These are phyloP conservation scores for Rhynchosporium secalis DNA, from an alignment of 2,329 filamentous ascomycete genomes.

Conservation along the genomic window DNA sequence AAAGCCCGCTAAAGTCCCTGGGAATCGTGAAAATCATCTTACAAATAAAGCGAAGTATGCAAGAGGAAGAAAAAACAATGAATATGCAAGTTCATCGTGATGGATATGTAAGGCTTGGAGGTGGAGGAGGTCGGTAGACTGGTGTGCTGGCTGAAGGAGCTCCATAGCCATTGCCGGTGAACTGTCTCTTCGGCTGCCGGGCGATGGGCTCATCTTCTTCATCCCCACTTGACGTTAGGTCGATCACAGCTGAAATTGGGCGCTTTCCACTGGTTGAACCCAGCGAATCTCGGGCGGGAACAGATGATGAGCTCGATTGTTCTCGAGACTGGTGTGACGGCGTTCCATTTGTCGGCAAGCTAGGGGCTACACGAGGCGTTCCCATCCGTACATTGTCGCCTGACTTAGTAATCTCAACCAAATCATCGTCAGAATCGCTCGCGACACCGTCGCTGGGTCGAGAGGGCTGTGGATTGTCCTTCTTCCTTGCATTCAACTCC, in stretches of 20 bases:
- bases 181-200: constrained; percentile 39
- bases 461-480: constrained; percentile 23
- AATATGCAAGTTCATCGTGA: background rate
- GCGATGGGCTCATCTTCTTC: constrained; percentile 48
- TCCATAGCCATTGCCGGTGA: constrained; percentile 24
- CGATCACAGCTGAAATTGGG: constrained; percentile 50
- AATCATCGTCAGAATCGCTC: constrained; percentile 48
- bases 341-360: constrained; percentile 30
- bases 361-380: constrained; percentile 23
- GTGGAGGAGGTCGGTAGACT: constrained; percentile 22
- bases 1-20: constrained; percentile 2
- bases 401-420: constrained; percentile 49
- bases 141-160: constrained; percentile 15
- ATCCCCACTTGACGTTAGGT: constrained; percentile 54
- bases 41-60: constrained; percentile 13
- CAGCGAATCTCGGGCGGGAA: constrained; percentile 18
- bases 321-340: constrained; percentile 32
- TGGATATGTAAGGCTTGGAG: constrained; percentile 5
- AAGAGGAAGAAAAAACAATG: background rate
- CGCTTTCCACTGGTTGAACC: constrained; percentile 43
- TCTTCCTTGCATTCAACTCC: constrained; percentile 45
- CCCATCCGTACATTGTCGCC: constrained; percentile 38
- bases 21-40: constrained; percentile 17
- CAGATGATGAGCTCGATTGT: constrained; percentile 44
- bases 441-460: constrained; percentile 30